Evolutionary conservation across 108 stramenopile species (phyloP), one percentile per base, ranked within the genome.

Genomic region (Stephanodiscus minutulus): DNA sequence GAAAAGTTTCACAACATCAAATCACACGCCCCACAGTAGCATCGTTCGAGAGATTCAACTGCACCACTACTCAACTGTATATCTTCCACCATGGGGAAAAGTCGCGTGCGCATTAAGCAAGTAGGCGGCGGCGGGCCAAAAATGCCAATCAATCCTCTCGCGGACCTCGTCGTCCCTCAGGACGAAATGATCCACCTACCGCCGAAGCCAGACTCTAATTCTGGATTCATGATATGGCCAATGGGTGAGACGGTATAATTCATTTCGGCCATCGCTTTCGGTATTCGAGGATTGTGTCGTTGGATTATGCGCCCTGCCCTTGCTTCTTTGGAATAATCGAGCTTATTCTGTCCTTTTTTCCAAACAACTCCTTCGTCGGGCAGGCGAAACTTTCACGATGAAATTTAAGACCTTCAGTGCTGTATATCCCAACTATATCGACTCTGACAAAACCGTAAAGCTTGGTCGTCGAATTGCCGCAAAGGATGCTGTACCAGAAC

Each of bases 391-490:
- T 31, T 88, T 91, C 66, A 61, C 79, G 28, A 89, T 89, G 88
- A 81, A 86, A 35, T 85, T 71, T 55, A 76, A 76, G 5, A 65
- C 61, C 10, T 94, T 90, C 53, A 70, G 66, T 36, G 54, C 80
- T 11, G 83, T 94, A 36, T 94, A 89, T 56, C 93, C 93, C 18
- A 84, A 83, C n/a, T 91, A 94, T 63, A 33, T 94, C 53, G 93
- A 94, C 67, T 86, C 93, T 3, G 85, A 78, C 57, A 94, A 94
- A 68, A 88, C 90, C 8, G 53, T 81, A 15, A 84, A 85, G 46
- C 64, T 81, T 17, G 93, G 93, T 17, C 80, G 93, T 7, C 77
- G 90, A 21, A 86, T 94, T 36, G 75, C 86, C 37, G 65, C 57
- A 36, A 82, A 87, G 74, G 67, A 88, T 39, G 84, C 86, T 13